These are phyloP conservation scores for Globisporangium solare DNA, from an alignment of 352 stramenopile genomes.

Conservation along the genomic window DNA sequence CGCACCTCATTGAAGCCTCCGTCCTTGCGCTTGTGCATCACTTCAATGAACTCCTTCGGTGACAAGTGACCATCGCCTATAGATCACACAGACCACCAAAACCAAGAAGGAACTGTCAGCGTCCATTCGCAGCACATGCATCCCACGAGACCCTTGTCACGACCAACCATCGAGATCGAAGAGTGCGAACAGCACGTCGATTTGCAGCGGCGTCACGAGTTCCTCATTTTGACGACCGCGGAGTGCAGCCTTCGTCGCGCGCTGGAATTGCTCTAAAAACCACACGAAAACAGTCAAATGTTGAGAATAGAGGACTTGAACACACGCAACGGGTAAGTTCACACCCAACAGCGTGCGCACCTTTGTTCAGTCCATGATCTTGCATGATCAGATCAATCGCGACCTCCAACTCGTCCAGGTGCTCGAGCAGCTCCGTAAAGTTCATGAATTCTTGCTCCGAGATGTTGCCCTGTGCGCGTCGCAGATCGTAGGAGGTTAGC, in stretches of 20 bases:
- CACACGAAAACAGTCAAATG: neutral
- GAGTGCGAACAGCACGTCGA: conserved; percentile 82
- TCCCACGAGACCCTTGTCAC: neutral
- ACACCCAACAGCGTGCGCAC: conserved; percentile 8
- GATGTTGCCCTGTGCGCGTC: conserved; percentile 40
- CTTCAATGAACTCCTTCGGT: conserved; percentile 77
- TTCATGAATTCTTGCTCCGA: conserved; percentile 83
- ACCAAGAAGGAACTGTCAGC: neutral
- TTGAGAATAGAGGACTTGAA: neutral
- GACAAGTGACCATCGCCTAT: conserved; percentile 73
- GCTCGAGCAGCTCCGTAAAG: conserved; percentile 78
- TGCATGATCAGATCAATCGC: conserved; percentile 82
- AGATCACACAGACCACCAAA: neutral
- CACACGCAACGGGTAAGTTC: no score
- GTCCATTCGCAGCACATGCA: neutral
- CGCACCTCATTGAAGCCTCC: conserved; percentile 76
- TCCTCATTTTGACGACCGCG: conserved; percentile 51
- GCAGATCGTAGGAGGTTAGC: neutral
- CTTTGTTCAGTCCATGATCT: conserved; percentile 80
- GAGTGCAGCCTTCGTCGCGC: conserved; percentile 61
- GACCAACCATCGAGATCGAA: conserved; percentile 72
- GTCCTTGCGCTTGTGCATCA: conserved; percentile 86
- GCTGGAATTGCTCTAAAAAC: conserved; percentile 72
- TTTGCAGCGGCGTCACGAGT: conserved; percentile 68
- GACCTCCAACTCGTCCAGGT: conserved; percentile 81